Evolutionary conservation across 2,329 filamentous ascomycete genomes (phyloP), one percentile per base, ranked within the genome.

Genomic region (Nigrospora sphaerica): DNA sequence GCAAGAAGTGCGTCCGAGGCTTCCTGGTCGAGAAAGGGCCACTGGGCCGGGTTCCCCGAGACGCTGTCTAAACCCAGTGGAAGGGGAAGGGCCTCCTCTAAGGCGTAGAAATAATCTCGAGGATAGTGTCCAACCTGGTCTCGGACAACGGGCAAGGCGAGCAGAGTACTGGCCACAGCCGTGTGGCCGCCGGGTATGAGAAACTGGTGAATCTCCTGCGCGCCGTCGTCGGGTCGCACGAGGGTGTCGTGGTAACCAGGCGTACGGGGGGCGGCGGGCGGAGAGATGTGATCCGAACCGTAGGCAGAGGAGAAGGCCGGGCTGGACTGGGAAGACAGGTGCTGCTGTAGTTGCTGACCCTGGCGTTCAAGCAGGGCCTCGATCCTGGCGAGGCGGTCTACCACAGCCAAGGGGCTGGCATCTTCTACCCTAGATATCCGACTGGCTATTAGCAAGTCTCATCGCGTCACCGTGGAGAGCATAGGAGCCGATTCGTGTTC

Each of bases 391-490:
- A 69, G 61, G 45, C 66, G 60, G 45, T 68, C 66, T 39, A 59
- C 58, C 19, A 69, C 57, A 16, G 58, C 61, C 43, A 60, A 58
- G 6, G 63, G 59, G 36, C 59, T 60, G 36, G 61, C 54, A 33
- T 64, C 59, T 44, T 66, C 64, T 32, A 66, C 57, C 42, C 64
- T 66, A 47, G 4, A 35, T 6, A 7, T 17, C 23, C 9, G 19
- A 40, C 35, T 50, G 62, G 60, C 60, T 60, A 16, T 64, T 60
- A 38, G 55, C 58, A 1, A 64, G 63, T 3, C 68, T 54, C 32
- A 68, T 64, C 45, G 67, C 66, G 56, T 68, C 68, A 6, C 62
- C 59, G 43, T 65, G 68, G 47, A 66, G 62, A 34, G 65, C 65
- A 31, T 62, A 62, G 18, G 64, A 65, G 37, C 67, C 65, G n/a